phyloP scores from a whole-genome alignment of 2,329 filamentous ascomycete genomes.

The Emergomyces orientalis region DNA sequence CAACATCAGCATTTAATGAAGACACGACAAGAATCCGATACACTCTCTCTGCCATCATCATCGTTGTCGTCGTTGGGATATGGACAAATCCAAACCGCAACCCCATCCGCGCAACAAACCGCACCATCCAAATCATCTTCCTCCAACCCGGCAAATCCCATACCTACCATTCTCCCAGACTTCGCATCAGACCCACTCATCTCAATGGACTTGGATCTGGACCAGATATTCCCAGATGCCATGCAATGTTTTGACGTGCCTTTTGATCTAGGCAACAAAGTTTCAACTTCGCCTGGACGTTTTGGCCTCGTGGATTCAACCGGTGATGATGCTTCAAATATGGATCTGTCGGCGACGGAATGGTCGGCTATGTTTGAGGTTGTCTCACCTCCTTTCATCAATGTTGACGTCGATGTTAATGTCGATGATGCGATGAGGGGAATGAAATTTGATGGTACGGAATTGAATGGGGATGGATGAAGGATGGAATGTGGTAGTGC shows the following conservation, averaged over 20 bases:
- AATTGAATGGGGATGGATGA: not conserved
- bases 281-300: not conserved
- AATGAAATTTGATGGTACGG: not conserved
- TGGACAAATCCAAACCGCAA: not conserved
- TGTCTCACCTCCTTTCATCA: not conserved
- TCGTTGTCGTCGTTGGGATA: not conserved
- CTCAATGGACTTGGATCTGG: constrained; percentile 6
- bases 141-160: not conserved
- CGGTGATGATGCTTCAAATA: not conserved
- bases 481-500: not conserved
- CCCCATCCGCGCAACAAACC: not conserved
- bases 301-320: no score
- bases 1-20: not conserved
- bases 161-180: not conserved
- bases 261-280: constrained; percentile 9
- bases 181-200: not conserved
- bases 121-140: not conserved
- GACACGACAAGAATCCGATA: not conserved
- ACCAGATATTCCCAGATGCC: constrained; percentile 4
- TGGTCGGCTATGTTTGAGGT: not conserved
- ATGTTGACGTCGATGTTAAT: not conserved
- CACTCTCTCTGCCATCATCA: not conserved
- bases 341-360: not conserved
- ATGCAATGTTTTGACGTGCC: not conserved
- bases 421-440: not conserved